A percentile compares a stretch with the other conserved stretches of the same genome.
phyloP scores from a whole-genome alignment of 2,329 filamentous ascomycete genomes.

The Plectosphaerella sp. region DNA sequence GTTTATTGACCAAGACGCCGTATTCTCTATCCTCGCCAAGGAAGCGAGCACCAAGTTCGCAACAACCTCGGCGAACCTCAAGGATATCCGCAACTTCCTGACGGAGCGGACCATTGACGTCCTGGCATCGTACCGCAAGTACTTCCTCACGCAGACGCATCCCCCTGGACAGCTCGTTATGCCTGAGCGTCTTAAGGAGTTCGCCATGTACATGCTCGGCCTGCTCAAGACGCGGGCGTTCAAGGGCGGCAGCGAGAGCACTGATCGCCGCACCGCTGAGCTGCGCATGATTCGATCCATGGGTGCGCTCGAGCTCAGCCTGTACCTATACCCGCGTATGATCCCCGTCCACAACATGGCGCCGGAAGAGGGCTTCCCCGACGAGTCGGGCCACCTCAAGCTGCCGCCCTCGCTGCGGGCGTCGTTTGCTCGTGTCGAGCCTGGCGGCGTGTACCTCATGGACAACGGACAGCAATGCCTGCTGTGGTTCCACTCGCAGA shows the following conservation, averaged over 20 bases:
- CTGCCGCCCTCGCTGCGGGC: slow-evolving; percentile 78
- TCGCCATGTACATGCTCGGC: slow-evolving; percentile 91
- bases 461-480: slow-evolving; percentile 93
- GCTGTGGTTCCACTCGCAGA: slow-evolving; percentile 88
- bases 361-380: slow-evolving; percentile 86
- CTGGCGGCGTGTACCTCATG: slow-evolving; percentile 89
- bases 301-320: slow-evolving; percentile 76
- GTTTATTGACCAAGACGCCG: slow-evolving; percentile 92
- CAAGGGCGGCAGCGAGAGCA: slow-evolving; percentile 87
- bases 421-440: slow-evolving; percentile 82
- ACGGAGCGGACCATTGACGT: slow-evolving; percentile 93
- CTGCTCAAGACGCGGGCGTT: slow-evolving; percentile 88
- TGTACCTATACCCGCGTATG: slow-evolving; percentile 94
- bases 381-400: slow-evolving; percentile 81
- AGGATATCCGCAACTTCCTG: slow-evolving; percentile 77
- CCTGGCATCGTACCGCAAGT: slow-evolving; percentile 85
- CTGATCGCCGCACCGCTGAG: slow-evolving; percentile 86
- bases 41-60: slow-evolving; percentile 85
- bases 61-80: slow-evolving; percentile 64
- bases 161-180: slow-evolving; percentile 91
- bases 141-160: slow-evolving; percentile 76
- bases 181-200: slow-evolving; percentile 93
- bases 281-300: slow-evolving; percentile 87
- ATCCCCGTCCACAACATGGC: slow-evolving; percentile 87
- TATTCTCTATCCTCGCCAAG: slow-evolving; percentile 84